Evolutionary conservation across 257 asterid genomes (phyloP).

Genomic region (Lycium barbarum): DNA sequence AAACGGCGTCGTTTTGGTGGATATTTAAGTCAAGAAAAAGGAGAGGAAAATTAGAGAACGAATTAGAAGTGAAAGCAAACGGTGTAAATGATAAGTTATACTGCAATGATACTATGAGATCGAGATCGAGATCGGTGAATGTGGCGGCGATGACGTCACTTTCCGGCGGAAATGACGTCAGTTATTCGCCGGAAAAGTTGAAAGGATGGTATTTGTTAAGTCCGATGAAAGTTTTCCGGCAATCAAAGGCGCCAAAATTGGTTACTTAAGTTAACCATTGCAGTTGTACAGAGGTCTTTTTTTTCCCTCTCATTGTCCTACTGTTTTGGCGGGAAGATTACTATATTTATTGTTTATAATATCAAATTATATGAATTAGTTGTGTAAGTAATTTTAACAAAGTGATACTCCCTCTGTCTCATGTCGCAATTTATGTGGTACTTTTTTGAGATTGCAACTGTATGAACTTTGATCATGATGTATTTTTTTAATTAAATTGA

Average conservation of each 20-base stretch:
- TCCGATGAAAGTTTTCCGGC: constrained; percentile 66
- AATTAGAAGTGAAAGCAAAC: neutral
- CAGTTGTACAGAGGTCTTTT: too few species aligned
- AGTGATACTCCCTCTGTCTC: too few species aligned
- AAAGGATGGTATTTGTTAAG: constrained; percentile 65
- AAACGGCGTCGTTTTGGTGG: constrained; percentile 56
- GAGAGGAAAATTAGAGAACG: constrained; percentile 27
- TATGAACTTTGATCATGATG: too few species aligned
- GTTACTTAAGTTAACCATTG: neutral
- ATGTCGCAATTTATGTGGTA: too few species aligned
- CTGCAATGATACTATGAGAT: constrained; percentile 45
- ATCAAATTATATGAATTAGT: too few species aligned
- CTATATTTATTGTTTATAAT: too few species aligned
- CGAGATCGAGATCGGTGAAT: constrained; percentile 72
- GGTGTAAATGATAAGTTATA: neutral
- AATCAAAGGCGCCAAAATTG: constrained; percentile 50
- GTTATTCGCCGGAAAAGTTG: constrained; percentile 28
- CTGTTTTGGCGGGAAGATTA: too few species aligned
- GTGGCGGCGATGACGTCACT: constrained; percentile 41
- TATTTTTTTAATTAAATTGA: too few species aligned
- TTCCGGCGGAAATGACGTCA: constrained; percentile 30
- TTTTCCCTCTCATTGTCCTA: too few species aligned
- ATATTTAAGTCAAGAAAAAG: constrained; percentile 41
- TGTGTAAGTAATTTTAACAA: too few species aligned
- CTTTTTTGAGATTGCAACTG: too few species aligned